Conservation (phyloP, 345 rosid species). For the Psidium guajava region DNA sequence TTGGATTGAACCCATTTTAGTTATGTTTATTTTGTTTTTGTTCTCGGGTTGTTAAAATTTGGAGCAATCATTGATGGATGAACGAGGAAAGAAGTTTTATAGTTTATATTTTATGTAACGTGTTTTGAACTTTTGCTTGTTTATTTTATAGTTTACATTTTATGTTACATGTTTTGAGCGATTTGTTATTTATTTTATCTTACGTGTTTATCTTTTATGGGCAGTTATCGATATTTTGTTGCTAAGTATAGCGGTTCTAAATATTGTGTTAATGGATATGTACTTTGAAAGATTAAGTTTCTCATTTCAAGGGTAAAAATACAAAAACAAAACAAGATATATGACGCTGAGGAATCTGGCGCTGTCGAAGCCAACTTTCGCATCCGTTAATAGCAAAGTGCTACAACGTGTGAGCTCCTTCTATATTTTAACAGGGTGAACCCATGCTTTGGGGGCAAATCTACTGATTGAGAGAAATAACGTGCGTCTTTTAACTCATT, state of each 20-base stretch:
- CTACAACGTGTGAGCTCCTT: neutral
- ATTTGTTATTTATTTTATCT: too few species aligned
- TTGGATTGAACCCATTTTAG: neutral
- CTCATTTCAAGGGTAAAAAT: neutral
- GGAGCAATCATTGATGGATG: neutral
- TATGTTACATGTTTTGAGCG: neutral
- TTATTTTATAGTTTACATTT: too few species aligned
- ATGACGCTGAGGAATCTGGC: neutral
- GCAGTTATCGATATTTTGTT: neutral
- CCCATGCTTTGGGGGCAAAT: neutral
- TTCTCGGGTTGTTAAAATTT: too few species aligned
- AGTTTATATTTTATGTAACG: neutral
- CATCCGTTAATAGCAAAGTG: too few species aligned
- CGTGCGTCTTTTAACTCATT: neutral
- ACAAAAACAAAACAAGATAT: neutral
- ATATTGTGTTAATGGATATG: too few species aligned
- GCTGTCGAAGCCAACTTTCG: neutral
- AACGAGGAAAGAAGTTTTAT: too few species aligned
- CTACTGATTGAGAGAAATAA: neutral
- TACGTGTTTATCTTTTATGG: too few species aligned
- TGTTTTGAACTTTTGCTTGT: too few species aligned
- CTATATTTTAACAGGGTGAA: neutral
- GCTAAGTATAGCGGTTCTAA: too few species aligned
- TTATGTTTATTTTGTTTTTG: too few species aligned
- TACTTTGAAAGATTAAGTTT: too few species aligned